Percentiles rank a stretch among this genome's conserved stretches.
Conservation (phyloP, 176 grass and related monocot species). For the Cymbopogon citratus region DNA sequence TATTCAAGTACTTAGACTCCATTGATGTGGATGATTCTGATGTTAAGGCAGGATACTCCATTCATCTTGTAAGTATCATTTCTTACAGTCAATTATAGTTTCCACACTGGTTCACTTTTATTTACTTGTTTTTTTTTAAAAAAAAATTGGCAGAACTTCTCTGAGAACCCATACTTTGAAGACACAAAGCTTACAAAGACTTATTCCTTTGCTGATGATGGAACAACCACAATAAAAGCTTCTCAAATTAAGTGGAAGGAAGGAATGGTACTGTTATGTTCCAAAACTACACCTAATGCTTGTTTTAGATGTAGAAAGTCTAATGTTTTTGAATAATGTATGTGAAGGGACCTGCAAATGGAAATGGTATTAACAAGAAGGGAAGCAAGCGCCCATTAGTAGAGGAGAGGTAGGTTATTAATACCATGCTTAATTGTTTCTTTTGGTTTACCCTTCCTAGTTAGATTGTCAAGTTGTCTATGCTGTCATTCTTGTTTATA, state of each 20-base stretch:
- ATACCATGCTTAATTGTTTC: background rate
- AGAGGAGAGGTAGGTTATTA: conserved; percentile 72
- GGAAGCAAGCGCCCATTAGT: conserved; percentile 70
- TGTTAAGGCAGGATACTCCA: conserved; percentile 76
- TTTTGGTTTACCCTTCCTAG: background rate
- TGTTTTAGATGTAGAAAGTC: conserved; percentile 23
- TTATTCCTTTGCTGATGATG: conserved; percentile 77
- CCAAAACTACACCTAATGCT: background rate
- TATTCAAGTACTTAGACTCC: conserved; percentile 78
- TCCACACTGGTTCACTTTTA: conserved; percentile 12
- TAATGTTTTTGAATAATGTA: conserved; percentile 27
- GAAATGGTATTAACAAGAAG: conserved; percentile 60
- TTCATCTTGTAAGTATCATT: conserved; percentile 67
- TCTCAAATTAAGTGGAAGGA: conserved; percentile 90
- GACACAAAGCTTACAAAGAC: conserved; percentile 75
- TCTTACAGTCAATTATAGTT: background rate
- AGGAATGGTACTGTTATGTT: conserved; percentile 61
- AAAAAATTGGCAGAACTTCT: conserved; percentile 62
- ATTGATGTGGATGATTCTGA: conserved; percentile 93
- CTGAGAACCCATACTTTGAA: conserved; percentile 83
- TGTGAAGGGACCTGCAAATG: conserved; percentile 59
- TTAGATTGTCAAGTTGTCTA: background rate
- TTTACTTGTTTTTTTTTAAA: conserved; percentile 11
- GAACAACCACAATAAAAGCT: conserved; percentile 74
- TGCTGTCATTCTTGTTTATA: background rate